phyloP scores from a whole-genome alignment of 2,329 filamentous ascomycete genomes.

The Phialemoniopsis sp. region DNA sequence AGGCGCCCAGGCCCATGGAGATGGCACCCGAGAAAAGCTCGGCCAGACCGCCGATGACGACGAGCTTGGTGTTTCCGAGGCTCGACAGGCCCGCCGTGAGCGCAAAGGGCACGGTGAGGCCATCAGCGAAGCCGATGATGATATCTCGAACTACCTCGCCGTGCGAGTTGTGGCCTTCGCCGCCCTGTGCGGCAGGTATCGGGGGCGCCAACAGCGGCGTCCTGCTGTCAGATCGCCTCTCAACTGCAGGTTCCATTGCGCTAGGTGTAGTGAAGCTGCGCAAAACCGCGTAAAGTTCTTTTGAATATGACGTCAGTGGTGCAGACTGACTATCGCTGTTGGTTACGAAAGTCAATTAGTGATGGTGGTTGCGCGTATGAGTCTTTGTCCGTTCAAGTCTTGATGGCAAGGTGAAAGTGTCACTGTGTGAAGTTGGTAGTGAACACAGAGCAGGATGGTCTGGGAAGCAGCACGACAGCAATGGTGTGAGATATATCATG shows the following conservation, averaged over 20 bases:
- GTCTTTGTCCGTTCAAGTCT: too few relatives aligned
- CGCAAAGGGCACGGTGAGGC: slow-evolving; percentile 76
- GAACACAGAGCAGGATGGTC: too few relatives aligned
- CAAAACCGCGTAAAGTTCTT: too few relatives aligned
- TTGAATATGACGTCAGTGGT: too few relatives aligned
- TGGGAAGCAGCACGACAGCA: too few relatives aligned
- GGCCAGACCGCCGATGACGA: slow-evolving; percentile 69
- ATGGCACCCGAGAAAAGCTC: slow-evolving; percentile 74
- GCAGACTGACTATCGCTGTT: too few relatives aligned
- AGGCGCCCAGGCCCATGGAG: slow-evolving; percentile 73
- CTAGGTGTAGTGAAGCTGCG: too few relatives aligned
- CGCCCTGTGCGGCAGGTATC: slow-evolving; percentile 4
- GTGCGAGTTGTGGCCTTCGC: slow-evolving; percentile 24
- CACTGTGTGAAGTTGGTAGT: too few relatives aligned
- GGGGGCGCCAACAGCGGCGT: slow-evolving; percentile 7
- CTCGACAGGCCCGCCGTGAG: slow-evolving; percentile 69
- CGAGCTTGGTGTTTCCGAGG: slow-evolving; percentile 60
- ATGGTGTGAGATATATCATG: too few relatives aligned
- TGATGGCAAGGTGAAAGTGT: too few relatives aligned
- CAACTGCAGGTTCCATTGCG: slow-evolving; percentile 1
- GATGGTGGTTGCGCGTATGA: too few relatives aligned
- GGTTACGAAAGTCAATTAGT: too few relatives aligned
- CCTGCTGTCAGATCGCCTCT: slow-evolving; percentile 11
- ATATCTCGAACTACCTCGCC: slow-evolving; percentile 53
- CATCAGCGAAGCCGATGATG: slow-evolving; percentile 75